Conservation (phyloP, 352 stramenopile species). For the Pythium vanterpoolii region DNA sequence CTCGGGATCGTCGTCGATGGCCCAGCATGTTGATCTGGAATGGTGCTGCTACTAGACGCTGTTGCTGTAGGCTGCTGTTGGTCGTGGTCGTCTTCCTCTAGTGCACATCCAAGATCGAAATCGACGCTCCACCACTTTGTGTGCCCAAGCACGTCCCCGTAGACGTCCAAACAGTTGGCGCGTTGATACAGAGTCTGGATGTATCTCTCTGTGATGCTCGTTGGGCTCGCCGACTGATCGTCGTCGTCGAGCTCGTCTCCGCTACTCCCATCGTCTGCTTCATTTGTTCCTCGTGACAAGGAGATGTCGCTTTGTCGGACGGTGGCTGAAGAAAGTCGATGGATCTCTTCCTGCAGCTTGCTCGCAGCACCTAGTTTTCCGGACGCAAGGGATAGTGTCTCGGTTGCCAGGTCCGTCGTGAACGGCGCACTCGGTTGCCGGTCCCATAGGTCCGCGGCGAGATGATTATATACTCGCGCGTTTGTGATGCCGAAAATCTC, state of each 20-base stretch:
- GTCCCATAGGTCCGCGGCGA: conserved; percentile 35
- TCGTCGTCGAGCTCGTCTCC: neutral
- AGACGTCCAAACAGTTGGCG: conserved; percentile 45
- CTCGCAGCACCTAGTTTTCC: conserved; percentile 48
- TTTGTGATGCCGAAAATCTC: conserved; percentile 58
- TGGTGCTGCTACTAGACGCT: conserved; percentile 13
- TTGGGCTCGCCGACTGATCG: neutral
- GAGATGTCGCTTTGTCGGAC: neutral
- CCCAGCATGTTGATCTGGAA: too few relatives aligned
- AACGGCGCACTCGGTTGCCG: conserved; percentile 29
- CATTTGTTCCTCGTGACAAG: neutral
- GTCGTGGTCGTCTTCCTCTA: conserved; percentile 41
- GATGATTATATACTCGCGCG: conserved; percentile 35
- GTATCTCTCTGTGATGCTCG: conserved; percentile 27
- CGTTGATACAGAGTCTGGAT: conserved; percentile 43
- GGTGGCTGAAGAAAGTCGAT: neutral
- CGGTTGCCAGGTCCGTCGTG: conserved; percentile 45
- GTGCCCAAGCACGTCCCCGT: conserved; percentile 53
- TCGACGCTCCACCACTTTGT: conserved; percentile 32
- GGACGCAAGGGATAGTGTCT: conserved; percentile 60
- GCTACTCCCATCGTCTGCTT: neutral
- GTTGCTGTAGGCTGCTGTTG: conserved; percentile 1
- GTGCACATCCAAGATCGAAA: conserved; percentile 44
- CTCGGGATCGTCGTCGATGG: neutral
- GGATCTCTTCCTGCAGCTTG: conserved; percentile 23